Base-by-base conservation (phyloP, 2,329 filamentous ascomycete species). In the Raffaelea ambrosiae region DNA sequence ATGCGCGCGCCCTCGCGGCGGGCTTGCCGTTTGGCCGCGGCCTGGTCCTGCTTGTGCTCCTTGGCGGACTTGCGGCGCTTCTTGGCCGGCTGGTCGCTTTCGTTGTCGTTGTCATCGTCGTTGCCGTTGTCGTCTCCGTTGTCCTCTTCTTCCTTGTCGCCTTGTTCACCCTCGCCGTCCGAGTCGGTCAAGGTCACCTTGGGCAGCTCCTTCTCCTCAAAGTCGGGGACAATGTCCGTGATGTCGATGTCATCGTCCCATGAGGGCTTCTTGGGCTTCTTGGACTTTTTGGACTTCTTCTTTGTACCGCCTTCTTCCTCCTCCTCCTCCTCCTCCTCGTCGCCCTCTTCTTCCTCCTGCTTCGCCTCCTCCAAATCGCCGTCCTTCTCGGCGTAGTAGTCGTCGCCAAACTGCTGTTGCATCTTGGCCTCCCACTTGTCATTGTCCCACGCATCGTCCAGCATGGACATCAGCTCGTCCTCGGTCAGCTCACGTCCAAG, bases 161-260 rank as follows among this genome's bases (percentile, higher is more conserved):
- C 69, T n/a, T 72, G 65, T n/a, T n/a, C n/a, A n/a, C n/a, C 7
- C 26, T 29, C 26, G 7, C 13, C 26, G 13, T 7, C 26, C 8
- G 63, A 70, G 53, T 83, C 77, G 5, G 79, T 78, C 2, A 84
- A 67, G 1, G 68, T 68, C 50, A 85, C 66, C 1, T 69, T 67
- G 19, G 79, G 42, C 61, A 16, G 74, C 68, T 7, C 79, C 78
- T 22, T 88, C 86, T 29, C 26, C 13, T 29, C 26, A 60, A 94
- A 95, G 52, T 95, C 88, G 2, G 88, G 89, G 23, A 95, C 71
- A 44, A 96, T 75, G 63, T 95, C 91, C 52, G 86, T 88, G 69
- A 98, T 97, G 61, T 97, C 90, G 58, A 98, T 96, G 62, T 98
- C 93, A 59, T 97, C 89, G 58, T 96, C 88, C 85, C 91, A 98